Conservation (phyloP, 352 stramenopile genomes). For the Proteromonas lacertae region DNA sequence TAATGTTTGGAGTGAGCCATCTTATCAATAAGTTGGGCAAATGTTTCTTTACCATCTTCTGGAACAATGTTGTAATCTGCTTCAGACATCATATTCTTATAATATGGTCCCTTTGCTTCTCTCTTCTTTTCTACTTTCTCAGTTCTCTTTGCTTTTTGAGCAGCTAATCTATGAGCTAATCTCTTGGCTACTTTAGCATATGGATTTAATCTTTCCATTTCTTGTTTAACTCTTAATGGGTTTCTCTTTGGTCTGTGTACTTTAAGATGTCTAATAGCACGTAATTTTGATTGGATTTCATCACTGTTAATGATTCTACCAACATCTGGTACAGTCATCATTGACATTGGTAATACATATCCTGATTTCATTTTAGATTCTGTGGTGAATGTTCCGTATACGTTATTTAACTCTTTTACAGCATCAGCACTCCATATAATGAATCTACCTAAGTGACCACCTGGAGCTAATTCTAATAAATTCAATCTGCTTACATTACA, state of each 20-base stretch:
- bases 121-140: slow-evolving; percentile 31
- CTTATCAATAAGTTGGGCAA: no score
- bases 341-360: slow-evolving; percentile 57
- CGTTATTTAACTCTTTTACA: slow-evolving; percentile 72
- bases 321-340: slow-evolving; percentile 89
- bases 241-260: slow-evolving; percentile 70
- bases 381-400: slow-evolving; percentile 71
- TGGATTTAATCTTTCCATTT: slow-evolving; percentile 77
- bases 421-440: slow-evolving; percentile 89
- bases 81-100: no score
- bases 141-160: slow-evolving; percentile 44
- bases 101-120: no score
- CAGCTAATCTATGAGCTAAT: slow-evolving; percentile 40
- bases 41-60: no score
- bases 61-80: no score
- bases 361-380: slow-evolving; percentile 47
- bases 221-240: slow-evolving; percentile 65
- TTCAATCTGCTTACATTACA: slow-evolving; percentile 83
- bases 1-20: no score
- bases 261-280: slow-evolving; percentile 45
- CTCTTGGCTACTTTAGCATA: slow-evolving; percentile 63
- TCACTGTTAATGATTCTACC: slow-evolving; percentile 96
- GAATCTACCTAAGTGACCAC: slow-evolving; percentile 91
- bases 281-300: slow-evolving; percentile 81
- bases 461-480: slow-evolving; percentile 77